A percentile compares a stretch with the other conserved stretches of the same genome.
These are phyloP conservation scores for Pestalotiopsis sp. DNA, from an alignment of 2,329 filamentous ascomycete species.

Conservation along the genomic window DNA sequence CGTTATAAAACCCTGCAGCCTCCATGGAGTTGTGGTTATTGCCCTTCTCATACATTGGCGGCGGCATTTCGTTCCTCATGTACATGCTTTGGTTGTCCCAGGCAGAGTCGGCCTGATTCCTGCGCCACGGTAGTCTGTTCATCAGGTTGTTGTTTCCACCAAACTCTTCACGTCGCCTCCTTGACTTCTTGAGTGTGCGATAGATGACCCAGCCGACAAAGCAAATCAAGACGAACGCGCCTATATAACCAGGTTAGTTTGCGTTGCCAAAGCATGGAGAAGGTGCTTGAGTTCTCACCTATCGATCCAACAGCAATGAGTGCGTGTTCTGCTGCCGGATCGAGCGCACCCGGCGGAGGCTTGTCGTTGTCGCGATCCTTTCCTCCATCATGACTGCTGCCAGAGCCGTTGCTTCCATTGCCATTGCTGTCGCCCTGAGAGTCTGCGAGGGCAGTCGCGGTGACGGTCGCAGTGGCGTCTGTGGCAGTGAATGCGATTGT, in stretches of 20 bases:
- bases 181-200: conserved; percentile 39
- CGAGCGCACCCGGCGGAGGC: conserved; percentile 21
- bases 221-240: conserved; percentile 46
- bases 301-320: conserved; percentile 39
- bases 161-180: conserved; percentile 18
- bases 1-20: conserved; percentile 24
- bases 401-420: not conserved
- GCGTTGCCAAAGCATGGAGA: not conserved
- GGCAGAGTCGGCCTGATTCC: conserved; percentile 17
- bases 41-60: conserved; percentile 28
- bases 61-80: conserved; percentile 24
- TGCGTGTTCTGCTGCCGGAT: conserved; percentile 33
- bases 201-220: conserved; percentile 49
- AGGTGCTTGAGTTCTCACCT: conserved; percentile 25
- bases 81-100: conserved; percentile 18
- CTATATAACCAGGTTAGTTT: conserved; percentile 28
- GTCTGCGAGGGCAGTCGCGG: conserved; percentile 6
- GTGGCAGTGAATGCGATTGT: conserved; percentile 9
- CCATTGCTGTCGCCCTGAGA: not conserved
- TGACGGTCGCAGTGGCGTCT: not conserved
- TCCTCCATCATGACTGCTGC: conserved; percentile 1
- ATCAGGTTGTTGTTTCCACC: conserved; percentile 18
- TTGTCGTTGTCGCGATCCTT: conserved; percentile 12
- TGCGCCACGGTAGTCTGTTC: conserved; percentile 23
- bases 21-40: conserved; percentile 24